Evolutionary conservation across 352 stramenopile species (phyloP), one percentile per base, ranked within the genome.

Genomic region (Phytopythium kandeliae): DNA sequence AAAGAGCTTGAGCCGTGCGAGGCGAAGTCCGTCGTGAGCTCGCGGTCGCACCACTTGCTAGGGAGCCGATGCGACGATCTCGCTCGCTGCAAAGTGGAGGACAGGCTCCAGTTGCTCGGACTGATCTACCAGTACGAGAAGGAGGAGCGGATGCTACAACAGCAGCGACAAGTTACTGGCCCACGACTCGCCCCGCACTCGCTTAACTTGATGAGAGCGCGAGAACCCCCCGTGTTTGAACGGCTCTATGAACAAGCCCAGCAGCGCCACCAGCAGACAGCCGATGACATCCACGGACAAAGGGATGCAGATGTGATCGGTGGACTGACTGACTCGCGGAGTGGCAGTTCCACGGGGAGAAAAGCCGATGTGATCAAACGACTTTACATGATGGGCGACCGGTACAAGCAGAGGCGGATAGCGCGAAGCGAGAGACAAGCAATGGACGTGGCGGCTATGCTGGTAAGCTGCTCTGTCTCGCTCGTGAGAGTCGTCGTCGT

Each of bases 121-220:
- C 48, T 85, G 25, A 87, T 86, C 40, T 89, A 89, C 33, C 62
- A 84, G 34, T 78, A 85, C 45, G 74, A 91, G 30, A 74, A 78
- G 45, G 69, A 86, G 43, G 76, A 84, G 37, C 67, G 74, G 4
- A 43, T 62, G 13, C 48, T 67, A 1, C 54, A 61, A 5, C 47
- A 71, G 16, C 40, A 55, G 19, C 53, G 42, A 13, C 55, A 35
- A 7, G 48, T 11, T 24, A 58, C 61, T 3, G 67, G 69, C 17
- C 73, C 69, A 22, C 40, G 35, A 8, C 61, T 91, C 2, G 74
- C 74, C 11, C 77, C 73, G 33, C 79, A 87, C 48, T 87, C 79
- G 11, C 60, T 58, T 2, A 74, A 74, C 19, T 50, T 85, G 25
- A 19, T 59, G 19, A 62, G 77, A 40, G 37, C 50, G 2, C 48